Conservation (phyloP, 371 early-diverging fungal genomes). For the Choanephora cucurbitarum region DNA sequence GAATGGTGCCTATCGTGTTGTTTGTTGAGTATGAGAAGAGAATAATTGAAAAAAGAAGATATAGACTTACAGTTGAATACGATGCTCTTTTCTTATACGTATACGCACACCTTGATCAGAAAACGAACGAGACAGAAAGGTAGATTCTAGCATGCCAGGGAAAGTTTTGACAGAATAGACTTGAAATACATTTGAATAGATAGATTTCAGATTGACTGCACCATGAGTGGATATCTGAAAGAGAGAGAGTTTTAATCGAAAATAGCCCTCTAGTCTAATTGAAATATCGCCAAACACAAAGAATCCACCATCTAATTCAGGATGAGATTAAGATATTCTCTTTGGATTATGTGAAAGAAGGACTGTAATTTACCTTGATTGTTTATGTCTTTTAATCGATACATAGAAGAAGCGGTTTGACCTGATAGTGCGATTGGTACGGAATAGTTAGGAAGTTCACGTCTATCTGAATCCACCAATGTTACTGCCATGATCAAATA, state of each 20-base stretch:
- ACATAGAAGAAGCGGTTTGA: conserved; percentile 83
- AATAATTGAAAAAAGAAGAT: not conserved
- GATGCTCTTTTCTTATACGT: conserved; percentile 69
- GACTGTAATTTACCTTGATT: conserved; percentile 76
- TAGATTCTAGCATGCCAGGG: conserved; percentile 87
- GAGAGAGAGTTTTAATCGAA: conserved; percentile 79
- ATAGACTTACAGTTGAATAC: conserved; percentile 29
- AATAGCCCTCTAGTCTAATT: conserved; percentile 82
- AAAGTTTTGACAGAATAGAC: conserved; percentile 87
- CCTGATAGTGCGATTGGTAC: conserved; percentile 52
- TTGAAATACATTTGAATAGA: conserved; percentile 69
- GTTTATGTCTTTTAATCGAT: conserved; percentile 79
- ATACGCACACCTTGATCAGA: conserved; percentile 92
- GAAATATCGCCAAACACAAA: conserved; percentile 92
- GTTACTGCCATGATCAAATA: conserved; percentile 78
- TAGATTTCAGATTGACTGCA: conserved; percentile 45
- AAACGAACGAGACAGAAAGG: conserved; percentile 79
- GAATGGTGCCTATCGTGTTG: conserved; percentile 19
- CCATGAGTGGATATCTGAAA: conserved; percentile 70
- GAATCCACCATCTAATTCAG: conserved; percentile 84
- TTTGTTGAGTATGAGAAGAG: too few relatives aligned
- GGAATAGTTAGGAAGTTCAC: conserved; percentile 40
- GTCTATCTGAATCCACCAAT: conserved; percentile 50
- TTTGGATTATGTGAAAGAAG: too few relatives aligned
- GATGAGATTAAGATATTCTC: too few relatives aligned